Base-by-base conservation (phyloP, 2,329 filamentous ascomycete species). In the Stachybotrys chartarum region DNA sequence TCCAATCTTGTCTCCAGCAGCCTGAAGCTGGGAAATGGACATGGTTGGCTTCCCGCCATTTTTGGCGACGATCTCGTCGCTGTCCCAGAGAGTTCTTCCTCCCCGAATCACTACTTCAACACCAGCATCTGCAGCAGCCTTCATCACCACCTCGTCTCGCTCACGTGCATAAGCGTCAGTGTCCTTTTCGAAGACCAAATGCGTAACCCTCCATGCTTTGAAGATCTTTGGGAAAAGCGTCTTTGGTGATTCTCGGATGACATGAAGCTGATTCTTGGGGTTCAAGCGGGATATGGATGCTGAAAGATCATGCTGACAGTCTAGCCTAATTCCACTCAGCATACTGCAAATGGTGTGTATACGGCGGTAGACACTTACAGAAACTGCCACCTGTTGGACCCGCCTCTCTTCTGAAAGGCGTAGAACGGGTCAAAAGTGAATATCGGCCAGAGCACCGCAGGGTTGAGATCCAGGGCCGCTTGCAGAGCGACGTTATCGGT, bases 371-470 rank as follows among this genome's bases (percentile, higher is more conserved):
- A 8, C 10, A 58, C 75, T 64, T 63, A 83, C 74, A 90, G 70
- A 64, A 86, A 91, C 62, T 89, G 84, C 85, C 87, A 91, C 61
- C 88, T 76, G 63, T 92, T 92, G 8, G 83, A 74, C 0, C 86
- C 86, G 5, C 86, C 87, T 56, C 87, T 79, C 1, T 85, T 83
- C 35, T 79, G 79, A 66, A 90, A 91, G 30, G 91, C 86, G 66
- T 91, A 91, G 67, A 91, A 86, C 55, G 87, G 87, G 66, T 91
- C 88, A 86, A 87, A 92, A 1, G 85, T 90, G 78, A 88, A 92
- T 50, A 91, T 80, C 1, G 87, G 88, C 75, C 86, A 91, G 30
- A 92, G 73, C 18, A 80, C 82, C 53, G 80, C 79, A 1, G 88
- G 86, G 0, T 87, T 76, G 7, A 91, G 75, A 56, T 87, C 85